A percentile compares a stretch with the other conserved stretches of the same genome.
Evolutionary conservation across 768 basidiomycete species (phyloP).

Genomic region (Macrolepiota dolichaula): DNA sequence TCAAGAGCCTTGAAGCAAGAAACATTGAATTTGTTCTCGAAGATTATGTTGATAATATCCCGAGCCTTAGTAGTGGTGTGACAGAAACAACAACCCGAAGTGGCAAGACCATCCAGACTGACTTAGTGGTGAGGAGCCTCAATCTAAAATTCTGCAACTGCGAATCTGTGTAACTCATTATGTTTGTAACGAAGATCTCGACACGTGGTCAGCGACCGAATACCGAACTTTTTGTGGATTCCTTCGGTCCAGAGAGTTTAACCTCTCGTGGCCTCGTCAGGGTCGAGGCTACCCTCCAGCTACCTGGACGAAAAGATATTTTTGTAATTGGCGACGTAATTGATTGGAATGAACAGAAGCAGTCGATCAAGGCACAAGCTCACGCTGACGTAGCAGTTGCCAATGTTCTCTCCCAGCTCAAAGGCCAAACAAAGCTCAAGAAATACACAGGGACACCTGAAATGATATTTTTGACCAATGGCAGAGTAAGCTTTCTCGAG

Average conservation of each 20-base stretch:
- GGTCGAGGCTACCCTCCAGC: conserved; percentile 37
- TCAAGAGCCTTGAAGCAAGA: conserved; percentile 29
- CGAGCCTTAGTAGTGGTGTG: conserved; percentile 29
- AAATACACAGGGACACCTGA: conserved; percentile 14
- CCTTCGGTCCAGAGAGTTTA: conserved; percentile 31
- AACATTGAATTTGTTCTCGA: conserved; percentile 45
- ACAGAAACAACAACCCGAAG: conserved; percentile 38
- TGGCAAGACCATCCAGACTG: conserved; percentile 40
- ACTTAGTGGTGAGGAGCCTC: conserved; percentile 45
- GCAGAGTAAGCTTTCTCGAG: conserved; percentile 8
- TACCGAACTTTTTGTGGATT: conserved; percentile 41
- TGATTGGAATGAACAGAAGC: conserved; percentile 21
- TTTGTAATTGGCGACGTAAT: conserved; percentile 22
- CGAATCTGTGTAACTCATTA: background rate
- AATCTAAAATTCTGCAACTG: background rate
- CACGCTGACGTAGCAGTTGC: conserved; percentile 14
- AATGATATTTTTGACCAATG: conserved; percentile 11
- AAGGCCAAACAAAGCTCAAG: conserved; percentile 6
- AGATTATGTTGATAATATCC: conserved; percentile 46
- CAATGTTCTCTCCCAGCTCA: conserved; percentile 15
- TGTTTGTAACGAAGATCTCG: conserved; percentile 20
- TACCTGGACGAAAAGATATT: conserved; percentile 17
- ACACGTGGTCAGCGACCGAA: conserved; percentile 35
- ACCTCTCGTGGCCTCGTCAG: conserved; percentile 35
- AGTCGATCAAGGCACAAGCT: conserved; percentile 14